These are phyloP conservation scores for Trichoderma koningiopsis DNA, from an alignment of 2,329 filamentous ascomycete species.

Conservation along the genomic window DNA sequence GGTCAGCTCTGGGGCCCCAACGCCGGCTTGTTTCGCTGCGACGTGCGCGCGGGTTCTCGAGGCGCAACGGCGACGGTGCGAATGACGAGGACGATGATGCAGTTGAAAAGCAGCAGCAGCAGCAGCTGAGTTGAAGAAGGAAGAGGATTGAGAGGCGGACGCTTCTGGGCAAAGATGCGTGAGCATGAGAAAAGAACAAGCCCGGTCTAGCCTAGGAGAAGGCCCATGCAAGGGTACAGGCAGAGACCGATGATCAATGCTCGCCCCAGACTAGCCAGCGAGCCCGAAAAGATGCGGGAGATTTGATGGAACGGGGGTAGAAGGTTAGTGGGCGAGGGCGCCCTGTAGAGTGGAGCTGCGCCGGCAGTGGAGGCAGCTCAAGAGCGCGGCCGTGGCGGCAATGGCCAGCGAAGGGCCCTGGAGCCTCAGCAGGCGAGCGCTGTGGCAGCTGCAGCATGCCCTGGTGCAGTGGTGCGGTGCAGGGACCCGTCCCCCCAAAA, in stretches of 20 bases:
- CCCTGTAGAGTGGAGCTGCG: slow-evolving; percentile 21
- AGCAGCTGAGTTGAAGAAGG: slow-evolving; percentile 7
- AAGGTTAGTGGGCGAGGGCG: slow-evolving; percentile 18
- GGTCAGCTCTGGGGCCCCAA: slow-evolving; percentile 8
- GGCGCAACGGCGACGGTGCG: background rate
- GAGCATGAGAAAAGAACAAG: slow-evolving; percentile 14
- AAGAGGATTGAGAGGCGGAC: background rate
- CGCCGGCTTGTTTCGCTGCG: background rate
- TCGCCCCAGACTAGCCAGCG: slow-evolving; percentile 22
- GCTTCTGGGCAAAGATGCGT: slow-evolving; percentile 1
- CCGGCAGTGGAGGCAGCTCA: slow-evolving; percentile 9
- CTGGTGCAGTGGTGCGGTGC: slow-evolving; percentile 23
- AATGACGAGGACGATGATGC: background rate
- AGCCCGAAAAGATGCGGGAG: slow-evolving; percentile 19
- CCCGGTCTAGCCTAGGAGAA: background rate
- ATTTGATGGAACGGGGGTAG: slow-evolving; percentile 22
- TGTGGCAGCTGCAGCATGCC: background rate
- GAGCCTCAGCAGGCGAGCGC: slow-evolving; percentile 11
- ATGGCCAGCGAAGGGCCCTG: slow-evolving; percentile 1
- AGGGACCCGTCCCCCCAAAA: slow-evolving; percentile 15
- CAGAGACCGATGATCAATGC: slow-evolving; percentile 22
- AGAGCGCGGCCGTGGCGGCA: slow-evolving; percentile 18
- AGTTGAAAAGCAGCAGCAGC: background rate
- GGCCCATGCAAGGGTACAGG: slow-evolving; percentile 11
- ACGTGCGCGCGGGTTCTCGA: background rate